phyloP scores from a whole-genome alignment of 2,329 filamentous ascomycete genomes.

The Exserohilum rostratum region DNA sequence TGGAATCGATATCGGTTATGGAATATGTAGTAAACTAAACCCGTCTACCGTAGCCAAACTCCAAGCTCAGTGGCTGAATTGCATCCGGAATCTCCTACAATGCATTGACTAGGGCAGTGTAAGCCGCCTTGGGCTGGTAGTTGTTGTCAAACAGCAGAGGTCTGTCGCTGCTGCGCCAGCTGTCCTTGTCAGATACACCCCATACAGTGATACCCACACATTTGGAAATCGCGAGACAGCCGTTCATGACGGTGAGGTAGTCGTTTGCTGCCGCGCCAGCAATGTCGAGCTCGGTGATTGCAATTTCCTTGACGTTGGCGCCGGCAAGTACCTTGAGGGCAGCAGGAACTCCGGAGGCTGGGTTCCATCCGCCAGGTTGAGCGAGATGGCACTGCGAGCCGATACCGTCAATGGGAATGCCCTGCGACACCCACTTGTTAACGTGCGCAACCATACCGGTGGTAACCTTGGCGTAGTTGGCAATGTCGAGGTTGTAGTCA shows the following conservation, averaged over 20 bases:
- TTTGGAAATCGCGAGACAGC: constrained; percentile 63
- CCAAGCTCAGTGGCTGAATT: too few relatives aligned
- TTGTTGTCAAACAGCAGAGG: constrained; percentile 53
- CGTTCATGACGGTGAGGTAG: constrained; percentile 61
- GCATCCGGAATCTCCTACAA: background rate
- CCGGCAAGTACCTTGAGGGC: constrained; percentile 61
- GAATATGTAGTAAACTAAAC: too few relatives aligned
- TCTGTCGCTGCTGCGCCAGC: constrained; percentile 46
- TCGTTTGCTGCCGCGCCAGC: constrained; percentile 62
- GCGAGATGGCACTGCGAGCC: constrained; percentile 64
- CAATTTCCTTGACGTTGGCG: constrained; percentile 60
- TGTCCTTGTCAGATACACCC: constrained; percentile 55
- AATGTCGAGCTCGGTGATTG: constrained; percentile 73
- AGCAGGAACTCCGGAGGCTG: constrained; percentile 53
- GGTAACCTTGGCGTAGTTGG: constrained; percentile 63
- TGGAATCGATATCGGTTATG: too few relatives aligned
- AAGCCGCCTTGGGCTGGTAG: constrained; percentile 52
- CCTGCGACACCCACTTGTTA: constrained; percentile 66
- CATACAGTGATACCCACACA: constrained; percentile 73
- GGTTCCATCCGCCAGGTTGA: constrained; percentile 41
- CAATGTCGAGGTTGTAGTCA: constrained; percentile 68
- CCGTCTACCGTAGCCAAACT: too few relatives aligned
- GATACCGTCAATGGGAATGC: constrained; percentile 70
- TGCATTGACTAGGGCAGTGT: constrained; percentile 24
- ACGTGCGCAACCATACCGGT: constrained; percentile 64